Evolutionary conservation across 2,329 filamentous ascomycete species (phyloP), one percentile per base, ranked within the genome.

Genomic region (Rhinocladiella similis): DNA sequence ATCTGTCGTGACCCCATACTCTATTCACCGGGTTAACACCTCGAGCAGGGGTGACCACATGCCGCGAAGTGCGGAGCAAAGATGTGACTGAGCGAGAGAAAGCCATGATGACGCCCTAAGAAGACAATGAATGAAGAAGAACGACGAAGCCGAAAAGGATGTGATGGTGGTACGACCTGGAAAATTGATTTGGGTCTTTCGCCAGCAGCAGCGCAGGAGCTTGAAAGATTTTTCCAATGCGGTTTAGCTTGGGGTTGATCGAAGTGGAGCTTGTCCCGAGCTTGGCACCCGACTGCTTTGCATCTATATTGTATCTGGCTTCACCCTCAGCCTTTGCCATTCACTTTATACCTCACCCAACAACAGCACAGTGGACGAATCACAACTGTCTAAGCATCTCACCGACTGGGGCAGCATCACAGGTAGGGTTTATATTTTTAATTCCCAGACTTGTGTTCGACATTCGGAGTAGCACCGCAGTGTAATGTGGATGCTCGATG

Each of bases 61-160:
- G 80, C 71, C 90, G 88, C 75, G 89, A 88, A 65, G 91, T 89
- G 80, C 90, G 89, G 77, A 94, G 75, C 70, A 96, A 86, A 69
- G 90, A 87, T 76, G 85, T 84, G 69, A 91, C 72, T 61, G 88
- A 85, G 80, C 91, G 86, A 73, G 91, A 83, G 72, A 94, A 83
- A 76, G 91, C 87, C 89, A 95, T 96, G 71, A 75, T 88, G 79
- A 71, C 66, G 50, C 57, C 57, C 45, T 50, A 60, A 56, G 55
- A 63, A 50, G 53, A 54, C 45, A 53, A 48, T 50, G 22, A 58
- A 57, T 41, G 57, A 56, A 60, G 48, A 53, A 50, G 46, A 38
- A 54, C 36, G 25, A 14, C 42, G 25, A 47, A 48, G 41, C 41
- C 41, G 18, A 19, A 22, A 55, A 39, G 29, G 33, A 49, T 10